These are phyloP conservation scores for Golubevia sp. DNA, from an alignment of 1,284 basidiomycete species.

Conservation along the genomic window DNA sequence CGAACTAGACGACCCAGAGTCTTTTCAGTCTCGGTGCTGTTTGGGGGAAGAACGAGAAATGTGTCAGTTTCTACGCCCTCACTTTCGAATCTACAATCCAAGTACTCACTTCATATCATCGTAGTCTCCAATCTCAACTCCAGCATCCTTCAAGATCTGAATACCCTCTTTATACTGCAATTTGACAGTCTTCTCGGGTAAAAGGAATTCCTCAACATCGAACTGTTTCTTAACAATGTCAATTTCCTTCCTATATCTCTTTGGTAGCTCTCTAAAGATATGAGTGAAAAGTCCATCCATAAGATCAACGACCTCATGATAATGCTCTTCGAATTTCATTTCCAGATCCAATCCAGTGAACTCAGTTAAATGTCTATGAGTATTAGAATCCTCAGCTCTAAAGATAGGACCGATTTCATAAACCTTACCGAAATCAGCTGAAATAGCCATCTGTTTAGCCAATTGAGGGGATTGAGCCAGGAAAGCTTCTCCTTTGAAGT, in stretches of 20 bases:
- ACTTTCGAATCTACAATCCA: background rate
- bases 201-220: conserved; percentile 69
- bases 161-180: conserved; percentile 55
- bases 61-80: background rate
- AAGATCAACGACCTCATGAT: conserved; percentile 72
- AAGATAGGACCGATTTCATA: conserved; percentile 96
- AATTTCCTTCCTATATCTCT: conserved; percentile 79
- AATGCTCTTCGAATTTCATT: conserved; percentile 97
- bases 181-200: conserved; percentile 50
- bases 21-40: conserved; percentile 54
- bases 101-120: conserved; percentile 37
- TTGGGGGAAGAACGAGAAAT: background rate
- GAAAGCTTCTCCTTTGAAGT: conserved; percentile 95
- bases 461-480: conserved; percentile 96
- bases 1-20: conserved; percentile 44
- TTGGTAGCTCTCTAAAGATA: conserved; percentile 62
- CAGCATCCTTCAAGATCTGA: conserved; percentile 48
- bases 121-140: conserved; percentile 47
- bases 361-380: conserved; percentile 96
- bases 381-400: conserved; percentile 97
- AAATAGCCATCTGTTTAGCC: conserved; percentile 99
- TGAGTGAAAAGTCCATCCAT: conserved; percentile 55
- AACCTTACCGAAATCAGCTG: conserved; percentile 95
- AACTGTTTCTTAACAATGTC: conserved; percentile 81
- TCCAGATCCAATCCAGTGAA: conserved; percentile 99